Evolutionary conservation across 1,139 yeast species (phyloP), one percentile per base, ranked within the genome.

Genomic region (Yamadazyma diospyri): DNA sequence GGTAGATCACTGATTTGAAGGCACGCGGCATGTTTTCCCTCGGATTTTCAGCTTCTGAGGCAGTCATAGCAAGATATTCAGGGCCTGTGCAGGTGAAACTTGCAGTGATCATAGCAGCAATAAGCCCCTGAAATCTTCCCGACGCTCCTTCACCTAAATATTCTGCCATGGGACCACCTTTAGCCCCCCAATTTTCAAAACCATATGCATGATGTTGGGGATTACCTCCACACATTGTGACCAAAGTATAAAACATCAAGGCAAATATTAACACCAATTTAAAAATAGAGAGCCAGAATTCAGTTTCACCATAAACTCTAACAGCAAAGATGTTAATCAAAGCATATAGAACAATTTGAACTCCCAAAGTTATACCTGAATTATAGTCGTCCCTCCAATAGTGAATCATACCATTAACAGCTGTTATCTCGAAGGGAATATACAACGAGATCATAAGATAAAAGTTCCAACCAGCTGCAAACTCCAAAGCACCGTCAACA

Each of bases 171-270:
- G 67, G 66, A 4, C 66, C 65, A 11, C 69, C 70, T 5, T 48
- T 53, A 21, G 52, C 64, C 26, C 57, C 50, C 83, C 88, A 78
- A 52, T 78, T 57, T 38, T 84, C 62, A 55, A 81, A 81, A 0
- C 87, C 87, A 52, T 71, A 77, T 1, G 71, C 75, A 50, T 79
- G 81, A 41, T 68, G 75, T 32, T 64, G 44, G 4, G 87, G 87
- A 52, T 83, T 83, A 12, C 94, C 94, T 13, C 95, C 95, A 33
- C 79, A 72, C 94, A 84, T 84, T n/a, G 87, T 78, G 40, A 85
- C 51, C 40, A 84, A 76, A 0, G 89, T 81, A 59, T 82, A 84
- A 23, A 78, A 46, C 42, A 84, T 73, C 23, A 85, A 65, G 0
- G 89, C 94, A 27, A 80, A 53, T 29, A 85, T 83, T 27, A 84